These are phyloP conservation scores for Paramecium bursaria DNA, from an alignment of 73 alveolate species.

Conservation along the genomic window DNA sequence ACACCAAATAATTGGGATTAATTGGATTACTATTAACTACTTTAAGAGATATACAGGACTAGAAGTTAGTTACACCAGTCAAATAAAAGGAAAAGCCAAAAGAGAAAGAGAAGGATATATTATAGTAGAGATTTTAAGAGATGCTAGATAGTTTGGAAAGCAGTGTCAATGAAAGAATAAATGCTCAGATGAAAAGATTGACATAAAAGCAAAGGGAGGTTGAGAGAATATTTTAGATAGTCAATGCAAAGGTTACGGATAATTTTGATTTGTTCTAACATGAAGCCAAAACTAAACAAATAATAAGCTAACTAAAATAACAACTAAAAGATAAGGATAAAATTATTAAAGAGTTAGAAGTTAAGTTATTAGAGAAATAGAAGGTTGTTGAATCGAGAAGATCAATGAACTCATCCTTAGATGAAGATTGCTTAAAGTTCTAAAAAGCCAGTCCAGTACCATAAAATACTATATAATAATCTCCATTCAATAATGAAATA, in stretches of 20 bases:
- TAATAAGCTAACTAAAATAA: background rate
- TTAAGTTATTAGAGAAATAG: background rate
- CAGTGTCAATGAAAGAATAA: background rate
- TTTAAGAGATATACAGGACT: slow-evolving; percentile 30
- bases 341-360: slow-evolving; percentile 27
- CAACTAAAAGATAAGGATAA: slow-evolving; percentile 14
- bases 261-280: slow-evolving; percentile 31
- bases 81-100: slow-evolving; percentile 3
- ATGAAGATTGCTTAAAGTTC: background rate
- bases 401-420: slow-evolving; percentile 19
- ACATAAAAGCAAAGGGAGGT: slow-evolving; percentile 1
- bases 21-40: slow-evolving; percentile 39
- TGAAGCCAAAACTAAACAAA: slow-evolving; percentile 27
- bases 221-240: slow-evolving; percentile 1
- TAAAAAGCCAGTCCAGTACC: background rate
- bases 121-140: background rate
- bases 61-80: background rate
- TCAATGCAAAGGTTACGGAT: slow-evolving; percentile 16
- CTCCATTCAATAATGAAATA: slow-evolving; percentile 31
- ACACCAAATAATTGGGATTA: slow-evolving; percentile 40
- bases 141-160: background rate
- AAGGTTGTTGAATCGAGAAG: no score
- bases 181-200: background rate
- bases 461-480: background rate
- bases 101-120: background rate